Evolutionary conservation across 345 rosid genomes (phyloP), one percentile per base, ranked within the genome.

Genomic region (Turnera subulata): DNA sequence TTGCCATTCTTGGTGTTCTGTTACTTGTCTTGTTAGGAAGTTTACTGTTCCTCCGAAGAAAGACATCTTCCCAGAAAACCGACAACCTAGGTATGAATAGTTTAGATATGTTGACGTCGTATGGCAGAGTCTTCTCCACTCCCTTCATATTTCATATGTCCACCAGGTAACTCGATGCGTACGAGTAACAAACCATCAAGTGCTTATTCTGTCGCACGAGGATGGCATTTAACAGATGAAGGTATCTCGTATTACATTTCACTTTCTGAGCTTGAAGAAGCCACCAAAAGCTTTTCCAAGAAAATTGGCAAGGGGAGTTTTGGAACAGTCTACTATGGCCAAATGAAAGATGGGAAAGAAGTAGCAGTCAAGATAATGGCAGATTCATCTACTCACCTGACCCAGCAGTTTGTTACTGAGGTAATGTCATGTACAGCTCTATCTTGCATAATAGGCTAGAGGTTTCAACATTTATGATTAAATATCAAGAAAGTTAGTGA

Each of bases 341-440:
- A 79, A 77, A 85, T 90, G 99, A 84, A 81, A 79, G 96, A 90
- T 50, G 96, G 95, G 39, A 94, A 90, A 66, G 99, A 94, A 71
- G 76, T 94, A 25, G 97, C 97, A 16, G 97, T 90, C 46, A 94
- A 94, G 80, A 71, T 81, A 50, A 94, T 88, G 68, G 82, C 81
- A 14, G 99, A 87, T 66, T 64, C 83, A 46, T 79, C 87, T 47
- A 84, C 73, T 65, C 62, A 85, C 50, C 65, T 78, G 58, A 80
- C 81, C 47, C 78, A 80, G 68, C 99, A 94, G 67, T 94, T 94
- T 76, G 95, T 79, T 46, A 94, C 95, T n/a, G 99, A 94, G 92
- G 97, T 86, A 74, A 23, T 42, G 16, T 42, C 51, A 18, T 52
- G 32, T 39, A 8, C n/a, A n/a, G n/a, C n/a, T n/a, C n/a, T n/a